Evolutionary conservation across 2,329 filamentous ascomycete genomes (phyloP).

Genomic region (Teratosphaeria destructans): DNA sequence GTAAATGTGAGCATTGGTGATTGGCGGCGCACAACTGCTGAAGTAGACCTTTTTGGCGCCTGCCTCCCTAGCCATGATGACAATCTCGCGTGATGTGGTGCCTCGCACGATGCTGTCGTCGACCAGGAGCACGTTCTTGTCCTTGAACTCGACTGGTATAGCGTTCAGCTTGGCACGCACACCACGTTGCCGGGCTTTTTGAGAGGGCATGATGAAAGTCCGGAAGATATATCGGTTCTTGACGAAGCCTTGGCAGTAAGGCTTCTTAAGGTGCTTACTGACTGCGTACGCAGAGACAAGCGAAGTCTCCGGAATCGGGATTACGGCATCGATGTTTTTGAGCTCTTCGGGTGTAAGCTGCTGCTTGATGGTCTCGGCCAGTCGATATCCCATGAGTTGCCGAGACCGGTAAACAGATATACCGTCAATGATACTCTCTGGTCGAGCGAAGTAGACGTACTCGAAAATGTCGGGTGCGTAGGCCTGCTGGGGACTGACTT

Average conservation of each 20-base stretch:
- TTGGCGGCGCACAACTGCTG: constrained; percentile 69
- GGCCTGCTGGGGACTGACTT: constrained; percentile 56
- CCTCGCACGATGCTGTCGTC: constrained; percentile 87
- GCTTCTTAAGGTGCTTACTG: constrained; percentile 64
- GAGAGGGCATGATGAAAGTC: constrained; percentile 79
- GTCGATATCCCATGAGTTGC: constrained; percentile 74
- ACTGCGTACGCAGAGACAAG: constrained; percentile 71
- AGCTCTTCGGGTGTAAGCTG: constrained; percentile 59
- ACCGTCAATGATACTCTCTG: constrained; percentile 74
- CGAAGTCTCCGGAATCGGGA: constrained; percentile 74
- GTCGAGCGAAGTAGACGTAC: constrained; percentile 77
- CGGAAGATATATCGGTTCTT: constrained; percentile 86
- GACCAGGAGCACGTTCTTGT: constrained; percentile 68
- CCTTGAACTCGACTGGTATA: constrained; percentile 75
- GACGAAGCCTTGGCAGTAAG: constrained; percentile 71
- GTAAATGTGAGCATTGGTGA: constrained; percentile 79
- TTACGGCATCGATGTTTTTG: constrained; percentile 70
- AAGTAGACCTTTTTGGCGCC: constrained; percentile 76
- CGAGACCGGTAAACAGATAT: constrained; percentile 78
- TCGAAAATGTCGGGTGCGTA: constrained; percentile 85
- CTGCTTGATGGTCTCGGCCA: constrained; percentile 61
- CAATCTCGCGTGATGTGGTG: constrained; percentile 69
- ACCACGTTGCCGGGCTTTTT: constrained; percentile 69
- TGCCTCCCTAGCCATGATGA: constrained; percentile 74
- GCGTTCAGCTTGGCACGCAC: constrained; percentile 83